Conservation (phyloP, 306 rosid genomes). For the Vigna mungo region DNA sequence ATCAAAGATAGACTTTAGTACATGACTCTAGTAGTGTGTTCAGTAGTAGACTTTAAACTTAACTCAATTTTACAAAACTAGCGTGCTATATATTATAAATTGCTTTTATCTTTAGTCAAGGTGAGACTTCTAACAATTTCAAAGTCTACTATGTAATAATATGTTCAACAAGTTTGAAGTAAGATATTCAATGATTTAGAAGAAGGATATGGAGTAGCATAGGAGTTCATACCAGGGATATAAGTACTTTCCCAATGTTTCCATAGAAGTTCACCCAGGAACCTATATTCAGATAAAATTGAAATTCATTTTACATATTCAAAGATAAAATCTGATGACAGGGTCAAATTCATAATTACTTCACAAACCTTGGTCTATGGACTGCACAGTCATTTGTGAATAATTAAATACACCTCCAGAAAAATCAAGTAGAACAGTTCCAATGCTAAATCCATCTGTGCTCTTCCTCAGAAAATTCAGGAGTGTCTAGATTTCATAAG, state of each 20-base stretch:
- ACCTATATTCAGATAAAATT: slow-evolving; percentile 51
- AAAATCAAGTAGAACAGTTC: slow-evolving; percentile 72
- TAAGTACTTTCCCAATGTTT: slow-evolving; percentile 77
- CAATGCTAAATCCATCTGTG: slow-evolving; percentile 87
- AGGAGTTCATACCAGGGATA: slow-evolving; percentile 68
- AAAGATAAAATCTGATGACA: slow-evolving; percentile 15
- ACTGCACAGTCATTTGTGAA: slow-evolving; percentile 77
- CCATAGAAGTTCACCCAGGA: slow-evolving; percentile 90
- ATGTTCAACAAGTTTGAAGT: not conserved
- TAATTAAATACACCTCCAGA: slow-evolving; percentile 73
- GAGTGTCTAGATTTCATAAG: slow-evolving; percentile 54
- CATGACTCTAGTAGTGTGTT: no score
- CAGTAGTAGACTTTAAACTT: no score
- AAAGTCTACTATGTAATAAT: no score
- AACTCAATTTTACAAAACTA: no score
- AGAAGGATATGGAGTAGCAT: not conserved
- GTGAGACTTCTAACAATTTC: no score
- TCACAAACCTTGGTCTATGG: slow-evolving; percentile 82
- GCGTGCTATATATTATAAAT: no score
- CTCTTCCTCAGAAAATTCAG: slow-evolving; percentile 84
- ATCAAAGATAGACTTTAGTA: no score
- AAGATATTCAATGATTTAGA: no score
- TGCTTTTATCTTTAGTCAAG: no score
- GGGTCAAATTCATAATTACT: not conserved
- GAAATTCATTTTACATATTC: slow-evolving; percentile 15